Evolutionary conservation across 2,329 filamentous ascomycete species (phyloP).

Genomic region (Fusarium equiseti): DNA sequence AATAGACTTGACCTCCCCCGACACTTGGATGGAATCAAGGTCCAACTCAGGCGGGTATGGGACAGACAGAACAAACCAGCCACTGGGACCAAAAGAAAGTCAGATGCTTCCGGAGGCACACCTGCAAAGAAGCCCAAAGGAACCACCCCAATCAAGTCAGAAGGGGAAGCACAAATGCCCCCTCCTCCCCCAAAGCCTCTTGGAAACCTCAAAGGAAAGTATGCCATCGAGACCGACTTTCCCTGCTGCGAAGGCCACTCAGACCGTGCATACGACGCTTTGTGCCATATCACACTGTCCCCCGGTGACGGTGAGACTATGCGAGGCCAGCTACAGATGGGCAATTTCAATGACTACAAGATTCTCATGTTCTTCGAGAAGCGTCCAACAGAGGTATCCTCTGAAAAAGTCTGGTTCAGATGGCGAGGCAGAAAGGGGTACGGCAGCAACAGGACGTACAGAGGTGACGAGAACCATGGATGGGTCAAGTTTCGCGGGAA

Average conservation of each 20-base stretch:
- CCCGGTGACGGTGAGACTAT: neutral
- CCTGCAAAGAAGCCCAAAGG: neutral
- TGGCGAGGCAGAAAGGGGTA: neutral
- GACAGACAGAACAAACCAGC: neutral
- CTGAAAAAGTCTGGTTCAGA: neutral
- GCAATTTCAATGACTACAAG: neutral
- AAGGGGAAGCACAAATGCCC: neutral
- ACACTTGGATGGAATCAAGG: neutral
- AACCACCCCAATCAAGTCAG: neutral
- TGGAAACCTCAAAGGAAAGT: neutral
- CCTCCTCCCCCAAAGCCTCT: neutral
- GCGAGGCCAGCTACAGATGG: neutral
- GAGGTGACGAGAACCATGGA: neutral
- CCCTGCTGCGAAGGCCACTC: neutral
- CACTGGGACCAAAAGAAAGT: neutral
- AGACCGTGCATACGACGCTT: neutral
- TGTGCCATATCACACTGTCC: neutral
- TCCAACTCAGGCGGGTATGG: neutral
- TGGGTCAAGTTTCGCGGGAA: neutral
- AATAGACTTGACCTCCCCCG: neutral
- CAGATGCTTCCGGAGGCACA: rapidly evolving
- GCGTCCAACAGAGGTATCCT: neutral
- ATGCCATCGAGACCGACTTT: neutral
- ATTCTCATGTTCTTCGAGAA: neutral
- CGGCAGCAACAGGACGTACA: neutral